Evolutionary conservation across 768 basidiomycete genomes (phyloP), one percentile per base, ranked within the genome.

Genomic region (Phaeolepiota aurea): DNA sequence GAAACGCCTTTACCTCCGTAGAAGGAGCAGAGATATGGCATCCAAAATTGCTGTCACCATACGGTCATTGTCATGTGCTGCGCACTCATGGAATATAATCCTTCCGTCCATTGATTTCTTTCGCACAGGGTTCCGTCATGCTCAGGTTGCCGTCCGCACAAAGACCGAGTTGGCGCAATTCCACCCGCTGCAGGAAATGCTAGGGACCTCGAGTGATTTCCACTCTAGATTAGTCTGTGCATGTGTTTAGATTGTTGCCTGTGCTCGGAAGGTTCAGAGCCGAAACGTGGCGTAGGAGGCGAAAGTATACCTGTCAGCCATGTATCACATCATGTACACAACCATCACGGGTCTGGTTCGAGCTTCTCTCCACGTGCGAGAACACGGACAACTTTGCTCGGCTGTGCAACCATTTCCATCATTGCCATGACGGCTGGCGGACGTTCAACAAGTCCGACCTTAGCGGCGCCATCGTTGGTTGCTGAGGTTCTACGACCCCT

Each of bases 321-420:
- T 28, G n/a, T 28, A 7, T 7, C 7, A 28, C 7, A 28, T 28
- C n/a, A 7, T 7, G n/a, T 7, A n/a, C 7, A 28, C 25, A n/a
- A 28, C 7, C 25, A 28, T 53, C 41, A 53, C 32, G 57, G 54
- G 32, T 56, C 61, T n/a, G 67, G 64, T 32, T 90, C 86, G 40
- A 90, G 60, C 59, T 88, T 87, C 70, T 90, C 87, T 21, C 87
- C 87, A 10, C 87, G 76, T 1, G 87, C 84, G 44, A 90, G 74
- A 20, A 90, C 81, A 18, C 86, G 69, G 22, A 89, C 79, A 47
- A 84, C 80, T 46, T 77, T 81, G 56, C 74, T 81, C 4, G 83
- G 80, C 48, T 85, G 80, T 15, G 79, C 66, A 5, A 84, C 71
- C 57, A 76, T 74, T 47, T 81, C 81, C 82, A 84, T 86, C 83